Base-by-base conservation (phyloP, 371 early-diverging fungal species). In the Paramicrosporidium saccamoebae region DNA sequence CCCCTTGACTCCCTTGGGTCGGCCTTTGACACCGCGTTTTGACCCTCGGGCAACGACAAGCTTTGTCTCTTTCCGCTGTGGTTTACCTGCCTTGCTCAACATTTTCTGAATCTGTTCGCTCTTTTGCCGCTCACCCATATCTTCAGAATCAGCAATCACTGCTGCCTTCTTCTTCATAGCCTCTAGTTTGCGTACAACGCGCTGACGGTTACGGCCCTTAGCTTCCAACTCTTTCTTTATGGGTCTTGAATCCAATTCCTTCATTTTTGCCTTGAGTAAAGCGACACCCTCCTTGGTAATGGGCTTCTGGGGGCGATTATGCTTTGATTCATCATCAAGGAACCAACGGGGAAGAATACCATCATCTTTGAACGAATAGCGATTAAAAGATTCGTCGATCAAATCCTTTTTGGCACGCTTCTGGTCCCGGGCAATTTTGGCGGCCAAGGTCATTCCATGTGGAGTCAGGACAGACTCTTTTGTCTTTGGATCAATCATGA, bases 161-260 rank as follows among this genome's bases (percentile, higher is more conserved):
- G 58, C 57, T 7, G 86, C 74, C 51, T 84, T 82, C 55, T 71
- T 66, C 36, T 64, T 58, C 22, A 78, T 49, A 39, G 68, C 68
- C 21, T 59, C 58, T 20, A 81, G 21, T 23, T 61, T 58, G 35
- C 61, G 55, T 13, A 55, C 47, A 0, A 57, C 52, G 39, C 53
- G 56, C 39, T 66, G 45, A 64, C 79, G 74, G 55, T 88, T 82
- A 28, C 94, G 57, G 17, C 74, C 78, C 53, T 82, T 86, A 23
- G 94, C 90, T 49, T 92, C 94, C n/a, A 72, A 74, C 15, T 88
- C 66, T 61, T 88, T 92, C 44, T 88, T 88, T 44, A 88, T 86
- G 10, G 90, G 86, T 17, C 84, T 71, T 6, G 81, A 82, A 44
- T 88, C 65, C 28, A 92, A 40, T 3, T 69, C 79, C 39, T 55